Conservation (phyloP, 148 eudicot genomes). For the Fallopia convolvulus region DNA sequence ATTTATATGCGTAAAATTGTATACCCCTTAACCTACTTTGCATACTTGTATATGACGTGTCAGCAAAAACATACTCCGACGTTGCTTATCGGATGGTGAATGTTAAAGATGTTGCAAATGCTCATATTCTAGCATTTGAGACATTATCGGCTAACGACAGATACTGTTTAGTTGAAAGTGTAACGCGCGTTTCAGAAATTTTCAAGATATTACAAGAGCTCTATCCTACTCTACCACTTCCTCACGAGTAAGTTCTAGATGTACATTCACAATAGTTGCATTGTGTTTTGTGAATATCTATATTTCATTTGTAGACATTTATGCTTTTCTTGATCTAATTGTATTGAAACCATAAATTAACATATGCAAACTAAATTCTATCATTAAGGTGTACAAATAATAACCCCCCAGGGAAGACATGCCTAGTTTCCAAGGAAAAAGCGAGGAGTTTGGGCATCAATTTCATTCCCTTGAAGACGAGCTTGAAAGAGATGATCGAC, state of each 20-base stretch:
- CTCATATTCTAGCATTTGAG: constrained; percentile 59
- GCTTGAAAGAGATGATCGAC: constrained; percentile 58
- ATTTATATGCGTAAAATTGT: neutral
- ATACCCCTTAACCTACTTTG: too few species aligned
- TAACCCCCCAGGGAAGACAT: neutral
- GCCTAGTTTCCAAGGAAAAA: constrained; percentile 14
- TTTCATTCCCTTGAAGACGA: constrained; percentile 28
- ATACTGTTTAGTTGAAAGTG: constrained; percentile 36
- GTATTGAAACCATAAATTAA: too few species aligned
- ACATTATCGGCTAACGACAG: constrained; percentile 45
- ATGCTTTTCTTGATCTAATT: too few species aligned
- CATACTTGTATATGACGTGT: neutral
- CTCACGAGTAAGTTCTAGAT: constrained; percentile 35
- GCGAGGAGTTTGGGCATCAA: constrained; percentile 19
- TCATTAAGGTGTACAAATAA: constrained; percentile 19
- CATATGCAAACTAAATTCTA: neutral
- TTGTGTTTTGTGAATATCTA: too few species aligned
- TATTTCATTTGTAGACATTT: neutral
- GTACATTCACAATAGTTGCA: neutral
- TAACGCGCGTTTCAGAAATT: constrained; percentile 32
- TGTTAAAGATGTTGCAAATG: constrained; percentile 49
- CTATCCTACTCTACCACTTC: constrained; percentile 44
- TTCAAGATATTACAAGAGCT: constrained; percentile 39
- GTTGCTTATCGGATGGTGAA: constrained; percentile 32
- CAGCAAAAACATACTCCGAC: constrained; percentile 36